phyloP scores from a whole-genome alignment of 2,329 filamentous ascomycete genomes.

The Hypoxylon sp. region DNA sequence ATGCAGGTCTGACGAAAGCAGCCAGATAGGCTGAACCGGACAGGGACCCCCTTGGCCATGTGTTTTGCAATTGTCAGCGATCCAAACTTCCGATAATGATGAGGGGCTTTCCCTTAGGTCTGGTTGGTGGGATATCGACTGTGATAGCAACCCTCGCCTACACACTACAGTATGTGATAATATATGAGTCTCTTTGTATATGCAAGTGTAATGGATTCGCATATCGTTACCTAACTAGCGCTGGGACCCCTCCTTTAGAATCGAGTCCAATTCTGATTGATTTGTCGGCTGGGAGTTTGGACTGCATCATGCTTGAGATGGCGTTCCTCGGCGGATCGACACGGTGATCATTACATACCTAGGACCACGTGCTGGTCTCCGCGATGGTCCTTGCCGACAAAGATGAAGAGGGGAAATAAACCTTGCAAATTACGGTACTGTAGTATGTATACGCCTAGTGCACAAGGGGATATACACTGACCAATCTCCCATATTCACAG shows the following conservation, averaged over 20 bases:
- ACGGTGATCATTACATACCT: slow-evolving; percentile 33
- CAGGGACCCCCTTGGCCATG: slow-evolving; percentile 42
- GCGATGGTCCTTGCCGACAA: slow-evolving; percentile 29
- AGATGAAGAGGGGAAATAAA: slow-evolving; percentile 38
- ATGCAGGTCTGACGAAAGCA: slow-evolving; percentile 46
- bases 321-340: slow-evolving; percentile 36
- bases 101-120: slow-evolving; percentile 12
- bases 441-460: too few species aligned
- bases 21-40: slow-evolving; percentile 38
- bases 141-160: slow-evolving; percentile 37
- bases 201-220: slow-evolving; percentile 15
- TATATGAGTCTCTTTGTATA: slow-evolving; percentile 7
- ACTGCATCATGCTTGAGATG: not conserved
- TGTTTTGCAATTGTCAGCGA: slow-evolving; percentile 43
- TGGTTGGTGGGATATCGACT: slow-evolving; percentile 38
- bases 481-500: slow-evolving; percentile 9
- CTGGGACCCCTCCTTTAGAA: slow-evolving; percentile 15
- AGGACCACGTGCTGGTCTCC: slow-evolving; percentile 42
- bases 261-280: slow-evolving; percentile 7
- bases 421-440: slow-evolving; percentile 29
- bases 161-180: slow-evolving; percentile 17
- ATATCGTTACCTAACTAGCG: slow-evolving; percentile 7
- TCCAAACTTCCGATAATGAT: slow-evolving; percentile 38
- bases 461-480: not conserved
- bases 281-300: slow-evolving; percentile 10